These are phyloP conservation scores for Colletotrichum orchidophilum DNA, from an alignment of 2,329 filamentous ascomycete species.

Conservation along the genomic window DNA sequence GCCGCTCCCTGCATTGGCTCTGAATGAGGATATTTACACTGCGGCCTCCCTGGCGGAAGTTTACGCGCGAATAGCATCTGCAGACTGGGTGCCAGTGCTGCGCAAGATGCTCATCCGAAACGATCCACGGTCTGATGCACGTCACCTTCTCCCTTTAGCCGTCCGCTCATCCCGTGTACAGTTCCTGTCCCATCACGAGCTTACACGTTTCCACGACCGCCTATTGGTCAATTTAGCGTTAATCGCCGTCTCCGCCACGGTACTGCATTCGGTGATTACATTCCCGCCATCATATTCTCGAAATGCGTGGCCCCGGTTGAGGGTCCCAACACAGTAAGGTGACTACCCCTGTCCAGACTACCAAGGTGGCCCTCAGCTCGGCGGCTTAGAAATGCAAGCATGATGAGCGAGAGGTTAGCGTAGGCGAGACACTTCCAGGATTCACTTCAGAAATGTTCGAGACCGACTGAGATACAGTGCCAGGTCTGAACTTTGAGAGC, in stretches of 20 bases:
- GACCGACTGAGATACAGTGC: background rate
- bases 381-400: background rate
- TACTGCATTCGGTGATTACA: background rate
- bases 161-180: background rate
- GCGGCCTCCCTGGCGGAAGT: background rate
- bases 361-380: background rate
- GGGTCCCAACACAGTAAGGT: background rate
- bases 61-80: background rate
- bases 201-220: background rate
- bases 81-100: background rate
- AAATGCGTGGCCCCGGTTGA: background rate
- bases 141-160: background rate
- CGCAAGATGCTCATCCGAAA: background rate
- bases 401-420: background rate
- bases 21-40: background rate
- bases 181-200: background rate
- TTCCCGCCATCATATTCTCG: background rate
- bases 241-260: background rate
- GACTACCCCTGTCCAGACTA: background rate
- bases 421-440: background rate
- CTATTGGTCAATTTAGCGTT: background rate
- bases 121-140: background rate
- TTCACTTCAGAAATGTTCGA: background rate
- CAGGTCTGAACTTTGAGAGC: background rate
- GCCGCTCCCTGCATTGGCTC: background rate